Evolutionary conservation across 306 rosid species (phyloP).

Genomic region (Gillenia trifoliata): DNA sequence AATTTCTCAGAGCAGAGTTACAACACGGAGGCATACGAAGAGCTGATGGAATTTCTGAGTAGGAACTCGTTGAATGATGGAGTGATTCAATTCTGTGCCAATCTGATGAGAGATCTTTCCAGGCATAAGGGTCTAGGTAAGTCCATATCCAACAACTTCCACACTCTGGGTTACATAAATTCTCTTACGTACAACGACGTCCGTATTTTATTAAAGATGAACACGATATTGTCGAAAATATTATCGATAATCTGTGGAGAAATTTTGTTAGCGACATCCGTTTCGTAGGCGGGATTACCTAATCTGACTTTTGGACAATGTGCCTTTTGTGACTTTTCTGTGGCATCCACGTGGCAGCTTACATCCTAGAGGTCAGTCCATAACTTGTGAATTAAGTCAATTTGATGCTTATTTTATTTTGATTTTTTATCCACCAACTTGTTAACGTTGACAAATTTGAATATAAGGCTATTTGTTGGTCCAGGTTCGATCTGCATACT

Average conservation of each 20-base stretch:
- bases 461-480: not conserved
- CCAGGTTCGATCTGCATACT: constrained; percentile 84
- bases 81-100: constrained; percentile 79
- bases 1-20: constrained; percentile 58
- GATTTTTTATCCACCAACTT: not conserved
- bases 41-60: constrained; percentile 69
- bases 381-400: not conserved
- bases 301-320: constrained; percentile 13
- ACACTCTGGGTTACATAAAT: no score
- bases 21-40: constrained; percentile 75
- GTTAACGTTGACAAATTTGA: constrained; percentile 7
- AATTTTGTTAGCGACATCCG: not conserved
- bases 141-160: not conserved
- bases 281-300: not conserved
- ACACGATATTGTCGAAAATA: no score
- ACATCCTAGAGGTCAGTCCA: constrained; percentile 73
- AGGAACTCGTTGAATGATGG: constrained; percentile 78
- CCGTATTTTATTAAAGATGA: no score
- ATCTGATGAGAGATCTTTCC: constrained; percentile 81
- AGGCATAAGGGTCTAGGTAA: constrained; percentile 78
- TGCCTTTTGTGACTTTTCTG: not conserved
- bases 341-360: constrained; percentile 55
- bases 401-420: not conserved
- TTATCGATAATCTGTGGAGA: no score
- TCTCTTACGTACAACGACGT: no score